Conservation (phyloP, 2,329 filamentous ascomycete genomes). For the Fusarium acutatum region DNA sequence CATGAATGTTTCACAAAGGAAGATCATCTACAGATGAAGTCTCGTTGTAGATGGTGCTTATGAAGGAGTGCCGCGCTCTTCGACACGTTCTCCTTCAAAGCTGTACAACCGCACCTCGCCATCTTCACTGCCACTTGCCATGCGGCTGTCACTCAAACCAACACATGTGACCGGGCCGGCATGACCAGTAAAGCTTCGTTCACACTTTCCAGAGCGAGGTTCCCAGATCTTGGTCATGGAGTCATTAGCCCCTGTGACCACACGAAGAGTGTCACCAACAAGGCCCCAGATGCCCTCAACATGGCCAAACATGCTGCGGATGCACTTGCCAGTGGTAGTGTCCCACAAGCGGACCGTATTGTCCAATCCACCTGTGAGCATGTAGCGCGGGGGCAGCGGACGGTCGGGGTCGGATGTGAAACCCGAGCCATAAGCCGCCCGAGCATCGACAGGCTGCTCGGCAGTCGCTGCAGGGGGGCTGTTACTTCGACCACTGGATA, state of each 20-base stretch:
- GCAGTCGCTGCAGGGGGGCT: constrained; percentile 47
- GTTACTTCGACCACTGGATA: constrained; percentile 57
- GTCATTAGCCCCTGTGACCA: constrained; percentile 91
- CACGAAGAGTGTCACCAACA: constrained; percentile 84
- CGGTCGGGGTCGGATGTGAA: constrained; percentile 71
- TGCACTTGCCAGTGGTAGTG: constrained; percentile 79
- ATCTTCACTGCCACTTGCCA: constrained; percentile 94
- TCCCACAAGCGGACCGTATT: constrained; percentile 94
- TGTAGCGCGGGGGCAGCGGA: constrained; percentile 84
- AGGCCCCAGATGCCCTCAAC: constrained; percentile 96
- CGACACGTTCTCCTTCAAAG: constrained; percentile 66
- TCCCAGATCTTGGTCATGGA: constrained; percentile 96
- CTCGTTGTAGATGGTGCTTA: constrained; percentile 38
- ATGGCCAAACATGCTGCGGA: constrained; percentile 95
- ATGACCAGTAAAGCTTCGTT: constrained; percentile 91
- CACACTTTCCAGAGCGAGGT: constrained; percentile 87
- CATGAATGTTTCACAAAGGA: background rate
- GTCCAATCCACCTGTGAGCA: constrained; percentile 91
- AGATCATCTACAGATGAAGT: background rate
- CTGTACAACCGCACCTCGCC: constrained; percentile 88
- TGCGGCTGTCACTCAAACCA: constrained; percentile 85
- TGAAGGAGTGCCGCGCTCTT: constrained; percentile 61
- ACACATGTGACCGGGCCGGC: constrained; percentile 92
- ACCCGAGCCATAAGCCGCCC: constrained; percentile 65
- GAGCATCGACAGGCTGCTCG: constrained; percentile 53